phyloP scores from a whole-genome alignment of 2,329 filamentous ascomycete genomes.

The Amphichorda felina region DNA sequence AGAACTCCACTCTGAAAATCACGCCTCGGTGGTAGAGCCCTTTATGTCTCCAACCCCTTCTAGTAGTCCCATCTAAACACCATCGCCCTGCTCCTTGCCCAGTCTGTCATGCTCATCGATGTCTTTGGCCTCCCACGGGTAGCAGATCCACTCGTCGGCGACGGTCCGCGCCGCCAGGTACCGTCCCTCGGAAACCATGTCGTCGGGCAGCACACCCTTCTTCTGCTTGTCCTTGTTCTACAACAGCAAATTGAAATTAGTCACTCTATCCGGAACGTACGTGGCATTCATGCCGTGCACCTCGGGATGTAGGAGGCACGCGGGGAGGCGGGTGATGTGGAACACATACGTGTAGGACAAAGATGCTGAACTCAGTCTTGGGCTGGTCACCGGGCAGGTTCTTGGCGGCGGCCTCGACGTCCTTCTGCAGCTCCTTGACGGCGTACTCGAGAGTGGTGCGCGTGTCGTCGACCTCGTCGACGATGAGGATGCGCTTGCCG shows the following conservation, averaged over 20 bases:
- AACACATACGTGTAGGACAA: slow-evolving; percentile 74
- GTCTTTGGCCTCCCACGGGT: slow-evolving; percentile 93
- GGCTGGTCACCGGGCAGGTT: slow-evolving; percentile 51
- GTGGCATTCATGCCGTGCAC: no score
- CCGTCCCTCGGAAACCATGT: slow-evolving; percentile 57
- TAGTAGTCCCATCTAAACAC: not conserved
- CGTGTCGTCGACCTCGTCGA: slow-evolving; percentile 94
- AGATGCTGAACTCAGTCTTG: slow-evolving; percentile 85
- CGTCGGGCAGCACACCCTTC: slow-evolving; percentile 72
- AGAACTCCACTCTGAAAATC: no score
- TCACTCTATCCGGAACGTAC: no score
- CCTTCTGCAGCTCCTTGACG: slow-evolving; percentile 86
- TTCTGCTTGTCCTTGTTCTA: slow-evolving; percentile 96
- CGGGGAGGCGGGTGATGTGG: not conserved
- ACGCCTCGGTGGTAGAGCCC: no score
- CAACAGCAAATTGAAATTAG: slow-evolving; percentile 1
- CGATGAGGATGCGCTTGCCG: slow-evolving; percentile 83
- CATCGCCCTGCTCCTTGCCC: slow-evolving; percentile 36
- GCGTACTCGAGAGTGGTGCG: slow-evolving; percentile 90
- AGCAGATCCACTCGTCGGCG: slow-evolving; percentile 96
- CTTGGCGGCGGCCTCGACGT: slow-evolving; percentile 71
- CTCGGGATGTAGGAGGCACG: not conserved
- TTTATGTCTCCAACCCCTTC: not conserved
- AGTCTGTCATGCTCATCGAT: slow-evolving; percentile 83
- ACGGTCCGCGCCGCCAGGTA: slow-evolving; percentile 85